A percentile compares a stretch with the other conserved stretches of the same genome.
These are phyloP conservation scores for Fusarium sp. DNA, from an alignment of 2,329 filamentous ascomycete species.

Conservation along the genomic window DNA sequence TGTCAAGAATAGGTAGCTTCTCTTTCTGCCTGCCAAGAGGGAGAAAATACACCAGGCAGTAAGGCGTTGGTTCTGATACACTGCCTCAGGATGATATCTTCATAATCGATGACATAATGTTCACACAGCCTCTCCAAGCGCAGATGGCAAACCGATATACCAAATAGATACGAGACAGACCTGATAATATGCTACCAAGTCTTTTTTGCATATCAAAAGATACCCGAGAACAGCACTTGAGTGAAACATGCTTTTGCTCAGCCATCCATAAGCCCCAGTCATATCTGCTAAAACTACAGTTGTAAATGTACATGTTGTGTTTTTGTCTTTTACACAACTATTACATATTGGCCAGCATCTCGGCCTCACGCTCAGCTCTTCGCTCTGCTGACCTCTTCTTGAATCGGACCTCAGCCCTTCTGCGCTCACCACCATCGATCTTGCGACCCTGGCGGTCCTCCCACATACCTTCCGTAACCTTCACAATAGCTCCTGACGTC, in stretches of 20 bases:
- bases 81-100: not conserved
- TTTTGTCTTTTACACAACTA: constrained; percentile 20
- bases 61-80: not conserved
- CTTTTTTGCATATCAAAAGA: not conserved
- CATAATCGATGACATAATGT: not conserved
- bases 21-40: constrained; percentile 1
- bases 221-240: not conserved
- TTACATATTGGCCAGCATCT: constrained; percentile 47
- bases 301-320: constrained; percentile 41
- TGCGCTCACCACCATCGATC: constrained; percentile 95
- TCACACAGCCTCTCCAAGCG: no score
- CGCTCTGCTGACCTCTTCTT: constrained; percentile 84
- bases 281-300: constrained; percentile 43
- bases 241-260: constrained; percentile 25
- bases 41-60: not conserved
- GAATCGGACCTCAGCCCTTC: constrained; percentile 83
- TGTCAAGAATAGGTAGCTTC: not conserved
- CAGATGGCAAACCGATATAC: not conserved
- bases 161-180: not conserved
- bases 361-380: constrained; percentile 67
- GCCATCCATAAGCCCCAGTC: constrained; percentile 22
- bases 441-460: constrained; percentile 86
- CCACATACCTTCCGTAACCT: constrained; percentile 88
- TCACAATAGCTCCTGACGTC: constrained; percentile 70
- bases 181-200: not conserved